A percentile compares a stretch with the other conserved stretches of the same genome.
Evolutionary conservation across 129 eudicot species (phyloP).

Genomic region (Flaveria linearis): DNA sequence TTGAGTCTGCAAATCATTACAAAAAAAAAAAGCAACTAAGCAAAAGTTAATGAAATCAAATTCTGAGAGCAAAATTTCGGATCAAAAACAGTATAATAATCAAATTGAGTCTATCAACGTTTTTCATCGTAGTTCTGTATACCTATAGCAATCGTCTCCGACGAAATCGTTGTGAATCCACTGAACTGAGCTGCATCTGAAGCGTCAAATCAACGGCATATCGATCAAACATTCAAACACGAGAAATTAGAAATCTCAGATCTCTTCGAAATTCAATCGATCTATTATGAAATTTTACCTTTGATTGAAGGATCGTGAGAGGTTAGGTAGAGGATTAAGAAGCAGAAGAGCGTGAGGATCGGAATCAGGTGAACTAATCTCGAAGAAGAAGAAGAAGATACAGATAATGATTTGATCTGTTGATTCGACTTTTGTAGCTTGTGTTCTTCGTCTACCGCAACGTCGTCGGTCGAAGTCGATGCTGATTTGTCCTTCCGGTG

Average conservation of each 20-base stretch:
- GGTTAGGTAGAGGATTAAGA: slow-evolving; percentile 38
- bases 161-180: slow-evolving; percentile 9
- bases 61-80: not conserved
- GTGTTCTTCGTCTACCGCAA: slow-evolving; percentile 17
- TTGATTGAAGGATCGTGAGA: slow-evolving; percentile 42
- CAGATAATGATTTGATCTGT: not conserved
- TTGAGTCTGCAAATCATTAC: slow-evolving; percentile 14
- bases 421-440: slow-evolving; percentile 27
- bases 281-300: slow-evolving; percentile 23
- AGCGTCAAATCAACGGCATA: not conserved
- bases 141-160: not conserved
- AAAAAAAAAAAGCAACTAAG: not conserved
- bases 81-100: not conserved
- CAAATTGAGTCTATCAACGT: too few relatives aligned
- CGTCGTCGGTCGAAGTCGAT: not conserved
- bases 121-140: too few relatives aligned
- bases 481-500: slow-evolving; percentile 22
- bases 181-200: slow-evolving; percentile 34
- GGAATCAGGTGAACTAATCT: slow-evolving; percentile 43
- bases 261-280: not conserved
- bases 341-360: slow-evolving; percentile 41
- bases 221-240: slow-evolving; percentile 9
- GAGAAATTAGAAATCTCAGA: not conserved
- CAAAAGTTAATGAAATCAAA: not conserved
- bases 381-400: slow-evolving; percentile 22